phyloP scores from a whole-genome alignment of 768 basidiomycete species.

The Agaricus sinodeliciosus region DNA sequence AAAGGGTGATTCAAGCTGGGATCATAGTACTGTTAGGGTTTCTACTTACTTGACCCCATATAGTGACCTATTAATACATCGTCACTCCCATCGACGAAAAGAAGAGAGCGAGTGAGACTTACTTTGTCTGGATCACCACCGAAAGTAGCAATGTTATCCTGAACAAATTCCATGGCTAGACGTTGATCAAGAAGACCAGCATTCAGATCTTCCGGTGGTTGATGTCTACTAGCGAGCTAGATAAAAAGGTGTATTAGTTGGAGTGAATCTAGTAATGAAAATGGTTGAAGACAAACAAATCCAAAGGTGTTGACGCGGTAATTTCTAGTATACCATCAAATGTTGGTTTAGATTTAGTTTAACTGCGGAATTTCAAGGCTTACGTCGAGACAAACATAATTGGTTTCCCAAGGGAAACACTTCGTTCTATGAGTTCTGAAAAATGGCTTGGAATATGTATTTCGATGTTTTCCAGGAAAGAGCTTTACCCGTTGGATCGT shows the following conservation, averaged over 20 bases:
- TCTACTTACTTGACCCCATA: slow-evolving; percentile 44
- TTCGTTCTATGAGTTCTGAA: slow-evolving; percentile 42
- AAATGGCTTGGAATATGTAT: too few species aligned
- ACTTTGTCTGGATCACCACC: slow-evolving; percentile 53
- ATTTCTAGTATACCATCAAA: slow-evolving; percentile 28
- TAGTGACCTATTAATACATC: slow-evolving; percentile 33
- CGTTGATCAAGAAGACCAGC: slow-evolving; percentile 56
- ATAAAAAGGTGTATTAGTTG: neutral
- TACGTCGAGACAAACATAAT: slow-evolving; percentile 50
- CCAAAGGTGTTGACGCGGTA: slow-evolving; percentile 55
- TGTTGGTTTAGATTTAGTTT: neutral
- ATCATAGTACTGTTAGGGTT: slow-evolving; percentile 36
- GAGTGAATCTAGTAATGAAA: neutral
- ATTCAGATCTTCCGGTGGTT: slow-evolving; percentile 45
- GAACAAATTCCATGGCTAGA: slow-evolving; percentile 50
- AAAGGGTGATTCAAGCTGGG: too few species aligned
- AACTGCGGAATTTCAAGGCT: slow-evolving; percentile 5
- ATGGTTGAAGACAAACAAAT: slow-evolving; percentile 30
- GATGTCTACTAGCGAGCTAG: slow-evolving; percentile 40
- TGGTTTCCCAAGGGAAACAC: slow-evolving; percentile 39
- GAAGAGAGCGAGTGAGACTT: neutral
- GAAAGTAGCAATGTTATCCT: slow-evolving; percentile 60
- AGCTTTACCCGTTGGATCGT: slow-evolving; percentile 41
- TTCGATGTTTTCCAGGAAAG: too few species aligned
- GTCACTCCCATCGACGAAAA: too few species aligned